phyloP scores from a whole-genome alignment of 257 asterid species.

The Solanum infundibuliforme region DNA sequence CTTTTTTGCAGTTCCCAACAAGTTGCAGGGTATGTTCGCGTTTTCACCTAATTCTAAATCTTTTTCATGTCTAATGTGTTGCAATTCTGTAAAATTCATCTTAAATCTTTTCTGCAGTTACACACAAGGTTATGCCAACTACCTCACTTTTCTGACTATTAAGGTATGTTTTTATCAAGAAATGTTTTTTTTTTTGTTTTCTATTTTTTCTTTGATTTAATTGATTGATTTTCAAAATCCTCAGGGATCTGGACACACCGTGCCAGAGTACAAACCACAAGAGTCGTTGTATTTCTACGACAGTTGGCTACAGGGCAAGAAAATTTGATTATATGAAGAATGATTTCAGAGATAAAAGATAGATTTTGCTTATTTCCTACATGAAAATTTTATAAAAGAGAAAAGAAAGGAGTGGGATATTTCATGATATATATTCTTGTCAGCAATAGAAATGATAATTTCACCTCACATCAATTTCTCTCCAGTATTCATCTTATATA shows the following conservation, averaged over 20 bases:
- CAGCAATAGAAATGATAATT: neutral
- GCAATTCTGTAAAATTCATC: neutral
- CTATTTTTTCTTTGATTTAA: neutral
- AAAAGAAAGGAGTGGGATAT: neutral
- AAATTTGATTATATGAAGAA: conserved; percentile 21
- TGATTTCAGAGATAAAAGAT: neutral
- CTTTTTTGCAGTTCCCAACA: conserved; percentile 42
- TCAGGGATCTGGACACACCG: conserved; percentile 95
- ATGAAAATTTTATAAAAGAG: neutral
- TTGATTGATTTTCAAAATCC: neutral
- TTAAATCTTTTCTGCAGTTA: conserved; percentile 31
- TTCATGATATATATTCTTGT: neutral
- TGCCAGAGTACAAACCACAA: conserved; percentile 82
- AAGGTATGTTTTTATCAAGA: conserved; percentile 37
- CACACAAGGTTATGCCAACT: conserved; percentile 61
- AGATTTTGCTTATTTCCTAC: neutral
- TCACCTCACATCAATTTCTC: neutral
- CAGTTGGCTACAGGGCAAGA: conserved; percentile 51
- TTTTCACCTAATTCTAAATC: neutral
- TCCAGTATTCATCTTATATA: neutral
- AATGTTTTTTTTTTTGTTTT: neutral
- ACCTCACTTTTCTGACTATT: conserved; percentile 74
- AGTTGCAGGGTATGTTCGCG: conserved; percentile 64
- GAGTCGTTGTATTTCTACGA: conserved; percentile 70
- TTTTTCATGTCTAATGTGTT: neutral